Conservation (phyloP, 2,329 filamentous ascomycete species). For the Cladosporium sp. region DNA sequence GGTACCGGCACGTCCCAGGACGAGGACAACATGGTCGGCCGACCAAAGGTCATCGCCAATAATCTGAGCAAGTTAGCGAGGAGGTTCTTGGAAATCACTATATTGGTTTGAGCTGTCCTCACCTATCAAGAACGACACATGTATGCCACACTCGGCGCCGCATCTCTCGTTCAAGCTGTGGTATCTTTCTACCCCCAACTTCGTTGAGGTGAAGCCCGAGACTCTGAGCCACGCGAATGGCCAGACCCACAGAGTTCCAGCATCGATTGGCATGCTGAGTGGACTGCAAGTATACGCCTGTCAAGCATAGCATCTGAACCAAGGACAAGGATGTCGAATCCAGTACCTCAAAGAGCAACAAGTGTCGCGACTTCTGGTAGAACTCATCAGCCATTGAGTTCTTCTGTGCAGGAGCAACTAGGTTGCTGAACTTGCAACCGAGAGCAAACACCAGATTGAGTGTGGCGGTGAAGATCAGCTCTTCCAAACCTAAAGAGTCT, state of each 20-base stretch:
- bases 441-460: slow-evolving; percentile 31
- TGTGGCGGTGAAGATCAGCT: slow-evolving; percentile 29
- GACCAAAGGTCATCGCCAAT: slow-evolving; percentile 40
- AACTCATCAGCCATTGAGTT: slow-evolving; percentile 29
- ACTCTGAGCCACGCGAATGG: slow-evolving; percentile 65
- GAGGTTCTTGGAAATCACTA: too few species aligned
- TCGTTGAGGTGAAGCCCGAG: slow-evolving; percentile 67
- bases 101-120: slow-evolving; percentile 28
- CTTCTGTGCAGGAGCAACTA: slow-evolving; percentile 28
- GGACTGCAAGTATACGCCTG: slow-evolving; percentile 29
- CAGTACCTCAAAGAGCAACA: slow-evolving; percentile 30
- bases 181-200: slow-evolving; percentile 50
- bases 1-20: slow-evolving; percentile 29
- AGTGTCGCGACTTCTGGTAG: slow-evolving; percentile 29
- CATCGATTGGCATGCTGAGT: slow-evolving; percentile 31
- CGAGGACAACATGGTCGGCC: slow-evolving; percentile 30
- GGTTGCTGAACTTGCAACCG: slow-evolving; percentile 29
- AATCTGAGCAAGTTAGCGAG: slow-evolving; percentile 47
- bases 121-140: slow-evolving; percentile 47
- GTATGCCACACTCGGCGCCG: slow-evolving; percentile 61
- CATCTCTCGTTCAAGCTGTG: slow-evolving; percentile 67
- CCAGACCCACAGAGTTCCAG: slow-evolving; percentile 33
- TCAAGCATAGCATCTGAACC: slow-evolving; percentile 30
- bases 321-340: slow-evolving; percentile 29
- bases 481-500: slow-evolving; percentile 20